These are phyloP conservation scores for Colletotrichum sp. DNA, from an alignment of 2,329 filamentous ascomycete genomes.

Conservation along the genomic window DNA sequence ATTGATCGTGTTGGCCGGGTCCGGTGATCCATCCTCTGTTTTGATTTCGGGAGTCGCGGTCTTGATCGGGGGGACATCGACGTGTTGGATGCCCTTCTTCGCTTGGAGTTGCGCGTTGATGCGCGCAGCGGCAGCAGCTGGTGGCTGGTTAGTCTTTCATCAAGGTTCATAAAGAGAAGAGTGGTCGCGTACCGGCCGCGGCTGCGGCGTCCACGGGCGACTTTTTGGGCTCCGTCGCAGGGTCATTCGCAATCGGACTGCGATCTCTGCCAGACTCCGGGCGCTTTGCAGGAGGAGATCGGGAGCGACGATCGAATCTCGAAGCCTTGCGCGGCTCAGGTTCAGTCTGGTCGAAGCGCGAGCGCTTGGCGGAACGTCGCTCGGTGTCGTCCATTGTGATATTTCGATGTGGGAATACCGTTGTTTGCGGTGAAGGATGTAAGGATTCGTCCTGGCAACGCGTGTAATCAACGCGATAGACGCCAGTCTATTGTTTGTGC, in stretches of 20 bases:
- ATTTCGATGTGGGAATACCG: background rate
- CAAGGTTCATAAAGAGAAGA: background rate
- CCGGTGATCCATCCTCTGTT: slow-evolving; percentile 40
- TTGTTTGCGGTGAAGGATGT: background rate
- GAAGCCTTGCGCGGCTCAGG: slow-evolving; percentile 78
- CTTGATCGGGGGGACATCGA: slow-evolving; percentile 84
- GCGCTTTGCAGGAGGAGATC: slow-evolving; percentile 75
- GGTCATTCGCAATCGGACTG: slow-evolving; percentile 69
- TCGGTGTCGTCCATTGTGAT: slow-evolving; percentile 74
- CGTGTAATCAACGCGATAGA: background rate
- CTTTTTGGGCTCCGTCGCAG: slow-evolving; percentile 48
- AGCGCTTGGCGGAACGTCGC: slow-evolving; percentile 76
- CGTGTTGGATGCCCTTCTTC: slow-evolving; percentile 88
- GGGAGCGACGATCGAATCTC: slow-evolving; percentile 90
- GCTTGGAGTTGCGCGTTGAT: slow-evolving; percentile 86
- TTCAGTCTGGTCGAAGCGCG: slow-evolving; percentile 92
- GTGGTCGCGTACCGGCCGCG: slow-evolving; percentile 71
- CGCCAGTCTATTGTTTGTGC: background rate
- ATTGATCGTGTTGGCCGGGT: slow-evolving; percentile 66
- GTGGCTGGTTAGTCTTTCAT: slow-evolving; percentile 31
- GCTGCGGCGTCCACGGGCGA: slow-evolving; percentile 71
- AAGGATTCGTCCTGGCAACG: background rate
- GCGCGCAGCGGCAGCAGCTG: slow-evolving; percentile 86
- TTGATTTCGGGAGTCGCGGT: slow-evolving; percentile 55
- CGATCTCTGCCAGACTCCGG: slow-evolving; percentile 77